A percentile compares a stretch with the other conserved stretches of the same genome.
phyloP scores from a whole-genome alignment of 306 rosid species.

The Dalbergia cochinchinensis region DNA sequence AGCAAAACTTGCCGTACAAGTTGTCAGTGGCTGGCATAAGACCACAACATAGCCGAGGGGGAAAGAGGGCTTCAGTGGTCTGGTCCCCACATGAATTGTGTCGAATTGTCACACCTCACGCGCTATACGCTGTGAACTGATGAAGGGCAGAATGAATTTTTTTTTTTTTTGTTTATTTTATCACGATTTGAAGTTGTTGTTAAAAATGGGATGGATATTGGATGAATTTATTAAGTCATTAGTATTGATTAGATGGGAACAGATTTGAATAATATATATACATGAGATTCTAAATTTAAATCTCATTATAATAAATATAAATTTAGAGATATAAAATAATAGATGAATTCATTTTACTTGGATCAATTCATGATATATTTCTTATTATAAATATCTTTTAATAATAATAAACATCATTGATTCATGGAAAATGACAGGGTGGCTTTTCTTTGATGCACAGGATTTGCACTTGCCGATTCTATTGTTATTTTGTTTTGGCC shows the following conservation, averaged over 20 bases:
- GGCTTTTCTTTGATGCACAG: slow-evolving; percentile 11
- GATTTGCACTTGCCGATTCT: slow-evolving; percentile 1
- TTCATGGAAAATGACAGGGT: slow-evolving; percentile 37
- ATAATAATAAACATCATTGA: slow-evolving; percentile 1
- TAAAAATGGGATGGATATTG: no score
- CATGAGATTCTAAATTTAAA: no score
- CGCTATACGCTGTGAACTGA: background rate
- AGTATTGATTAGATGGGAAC: no score
- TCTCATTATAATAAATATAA: no score
- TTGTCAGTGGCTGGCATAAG: slow-evolving; percentile 46
- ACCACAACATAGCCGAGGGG: slow-evolving; percentile 3
- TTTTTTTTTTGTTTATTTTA: background rate
- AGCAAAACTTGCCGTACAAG: slow-evolving; percentile 48
- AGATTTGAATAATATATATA: no score
- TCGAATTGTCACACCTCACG: slow-evolving; percentile 40
- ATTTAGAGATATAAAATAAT: no score
- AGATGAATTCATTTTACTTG: no score
- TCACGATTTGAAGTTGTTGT: background rate
- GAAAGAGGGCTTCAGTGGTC: slow-evolving; percentile 30
- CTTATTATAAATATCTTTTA: no score
- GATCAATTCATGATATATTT: no score
- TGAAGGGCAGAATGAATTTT: no score
- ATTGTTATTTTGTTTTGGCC: background rate
- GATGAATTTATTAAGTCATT: no score
- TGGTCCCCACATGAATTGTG: slow-evolving; percentile 51